phyloP scores from a whole-genome alignment of 2,329 filamentous ascomycete genomes.

The Massarina eburnea region DNA sequence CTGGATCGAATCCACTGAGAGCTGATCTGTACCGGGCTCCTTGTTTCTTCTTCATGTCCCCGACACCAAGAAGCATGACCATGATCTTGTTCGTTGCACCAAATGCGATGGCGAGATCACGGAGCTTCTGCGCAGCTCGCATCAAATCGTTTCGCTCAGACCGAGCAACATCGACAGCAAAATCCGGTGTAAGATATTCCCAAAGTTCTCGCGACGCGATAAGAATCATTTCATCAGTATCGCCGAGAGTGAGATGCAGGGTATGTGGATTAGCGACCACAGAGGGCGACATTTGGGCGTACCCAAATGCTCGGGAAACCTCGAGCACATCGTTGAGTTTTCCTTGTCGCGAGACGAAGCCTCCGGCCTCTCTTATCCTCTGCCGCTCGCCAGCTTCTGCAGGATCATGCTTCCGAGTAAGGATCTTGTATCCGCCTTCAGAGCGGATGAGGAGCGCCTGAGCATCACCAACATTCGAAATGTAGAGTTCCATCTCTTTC shows the following conservation, averaged over 20 bases:
- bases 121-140: conserved; percentile 90
- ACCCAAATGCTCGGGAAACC: conserved; percentile 93
- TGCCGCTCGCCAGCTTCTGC: conserved; percentile 81
- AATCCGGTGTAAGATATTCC: conserved; percentile 87
- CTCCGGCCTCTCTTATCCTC: conserved; percentile 89
- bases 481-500: conserved; percentile 84
- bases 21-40: conserved; percentile 74
- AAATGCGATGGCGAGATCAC: conserved; percentile 93
- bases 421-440: conserved; percentile 77
- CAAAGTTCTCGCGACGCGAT: conserved; percentile 91
- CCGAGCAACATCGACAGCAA: conserved; percentile 88
- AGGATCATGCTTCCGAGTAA: conserved; percentile 92
- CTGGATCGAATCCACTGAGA: conserved; percentile 82
- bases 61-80: conserved; percentile 97
- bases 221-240: conserved; percentile 91
- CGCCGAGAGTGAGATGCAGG: conserved; percentile 73
- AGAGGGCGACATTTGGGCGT: conserved; percentile 87
- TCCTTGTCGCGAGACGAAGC: conserved; percentile 92
- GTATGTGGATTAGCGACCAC: conserved; percentile 90
- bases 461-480: conserved; percentile 93
- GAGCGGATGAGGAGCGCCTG: conserved; percentile 94
- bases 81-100: conserved; percentile 94
- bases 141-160: conserved; percentile 88
- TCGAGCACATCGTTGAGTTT: conserved; percentile 89
- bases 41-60: conserved; percentile 84